Evolutionary conservation across 495 filamentous ascomycete species (phyloP), one percentile per base, ranked within the genome.

Genomic region (Hyaloscypha variabilis): DNA sequence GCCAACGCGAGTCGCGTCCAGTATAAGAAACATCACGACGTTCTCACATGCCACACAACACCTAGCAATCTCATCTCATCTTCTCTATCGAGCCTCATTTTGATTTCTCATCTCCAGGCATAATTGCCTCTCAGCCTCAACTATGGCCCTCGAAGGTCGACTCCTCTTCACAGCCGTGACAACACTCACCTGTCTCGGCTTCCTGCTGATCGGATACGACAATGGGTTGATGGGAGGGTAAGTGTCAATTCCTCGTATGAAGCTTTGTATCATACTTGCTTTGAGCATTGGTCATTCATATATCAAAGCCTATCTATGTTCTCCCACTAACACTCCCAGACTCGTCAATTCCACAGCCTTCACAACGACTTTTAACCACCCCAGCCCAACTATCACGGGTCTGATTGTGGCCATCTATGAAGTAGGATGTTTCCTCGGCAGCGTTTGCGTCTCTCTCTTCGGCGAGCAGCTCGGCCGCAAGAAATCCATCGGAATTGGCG

Each of bases 351-450:
- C 55, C 13, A 57, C 56, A 21, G 66, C 74, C 25, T 77, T 77
- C 67, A 71, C 67, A 30, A 46, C 66, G 17, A 72, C 70, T 21
- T 76, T 77, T 59, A 36, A 71, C 42, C 57, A 25, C 21, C 73
- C 75, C 21, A 63, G 68, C 60, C 46, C 75, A 2, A 72, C 69
- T 24, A 72, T 77, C 31, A 68, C 68, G 25, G 70, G 72, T n/a
- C 60, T 73, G 19, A 77, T 77, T 51, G 72, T 74, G 3, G 70
- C 75, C 29, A 77, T 77, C 25, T 76, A 73, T 49, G 71, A 76
- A 58, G 66, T 92, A n/a, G 90, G 90, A 14, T 93, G 90, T 74
- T 91, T 94, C 75, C 71, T 86, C 58, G 90, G 91, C 26, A 85
- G 88, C 5, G 79, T 92, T 59, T 68, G 85, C 24, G 83, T 80